Conservation (phyloP, 129 eudicot genomes). For the Oenanthe sinensis region DNA sequence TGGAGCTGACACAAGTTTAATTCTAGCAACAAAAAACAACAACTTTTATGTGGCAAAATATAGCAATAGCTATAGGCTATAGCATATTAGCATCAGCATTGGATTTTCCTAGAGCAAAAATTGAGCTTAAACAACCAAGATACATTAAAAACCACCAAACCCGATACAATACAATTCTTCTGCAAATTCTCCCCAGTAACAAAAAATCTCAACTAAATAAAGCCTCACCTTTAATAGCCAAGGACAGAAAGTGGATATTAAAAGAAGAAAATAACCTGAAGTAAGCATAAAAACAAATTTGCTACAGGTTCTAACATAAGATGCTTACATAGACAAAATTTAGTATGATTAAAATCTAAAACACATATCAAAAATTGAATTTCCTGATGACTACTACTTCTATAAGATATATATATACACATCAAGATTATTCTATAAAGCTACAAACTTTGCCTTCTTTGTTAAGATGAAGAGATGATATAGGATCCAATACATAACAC, state of each 20-base stretch:
- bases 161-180: background rate
- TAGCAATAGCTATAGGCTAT: background rate
- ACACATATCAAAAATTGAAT: background rate
- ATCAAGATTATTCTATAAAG: background rate
- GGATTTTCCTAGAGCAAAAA: background rate
- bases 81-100: background rate
- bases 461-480: background rate
- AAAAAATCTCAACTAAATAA: too few species aligned
- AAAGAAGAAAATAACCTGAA: background rate
- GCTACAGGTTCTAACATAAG: background rate
- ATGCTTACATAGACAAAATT: background rate
- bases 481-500: background rate
- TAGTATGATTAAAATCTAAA: background rate
- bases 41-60: background rate
- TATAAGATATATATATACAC: background rate
- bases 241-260: background rate
- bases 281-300: background rate
- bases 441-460: background rate
- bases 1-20: background rate
- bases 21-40: background rate
- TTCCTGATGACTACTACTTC: background rate
- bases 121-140: background rate
- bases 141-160: too few species aligned
- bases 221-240: background rate
- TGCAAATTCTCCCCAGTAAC: background rate